Evolutionary conservation across 2,329 filamentous ascomycete species (phyloP).

Genomic region (Exophiala sideris): DNA sequence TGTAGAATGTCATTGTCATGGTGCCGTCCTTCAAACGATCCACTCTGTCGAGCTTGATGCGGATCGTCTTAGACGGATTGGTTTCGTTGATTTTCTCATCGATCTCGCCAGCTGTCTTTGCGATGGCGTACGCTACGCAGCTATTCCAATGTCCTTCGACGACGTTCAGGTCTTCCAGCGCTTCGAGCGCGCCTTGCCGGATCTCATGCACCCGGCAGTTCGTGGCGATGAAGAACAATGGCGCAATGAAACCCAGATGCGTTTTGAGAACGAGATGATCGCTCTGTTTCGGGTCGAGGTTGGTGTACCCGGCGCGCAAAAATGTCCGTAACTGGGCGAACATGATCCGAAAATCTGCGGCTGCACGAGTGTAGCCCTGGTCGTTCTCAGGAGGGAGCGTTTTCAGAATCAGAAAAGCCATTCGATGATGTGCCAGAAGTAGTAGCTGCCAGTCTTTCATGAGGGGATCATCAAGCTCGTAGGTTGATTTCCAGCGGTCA

Average conservation of each 20-base stretch:
- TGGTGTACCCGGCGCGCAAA: constrained; percentile 12
- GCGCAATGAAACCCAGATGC: constrained; percentile 19
- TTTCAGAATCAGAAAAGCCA: constrained; percentile 17
- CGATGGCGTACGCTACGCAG: constrained; percentile 20
- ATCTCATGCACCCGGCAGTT: constrained; percentile 17
- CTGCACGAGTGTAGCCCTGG: constrained; percentile 10
- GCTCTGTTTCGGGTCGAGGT: constrained; percentile 6
- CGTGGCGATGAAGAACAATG: constrained; percentile 21
- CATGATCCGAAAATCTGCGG: constrained; percentile 22
- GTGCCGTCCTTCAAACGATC: constrained; percentile 13
- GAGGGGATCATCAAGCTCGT: constrained; percentile 11
- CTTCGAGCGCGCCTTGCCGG: constrained; percentile 15
- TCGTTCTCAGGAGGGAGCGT: constrained; percentile 19
- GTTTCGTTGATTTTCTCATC: constrained; percentile 4
- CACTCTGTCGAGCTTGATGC: constrained; percentile 18
- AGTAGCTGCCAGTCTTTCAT: constrained; percentile 21
- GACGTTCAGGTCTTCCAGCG: constrained; percentile 13
- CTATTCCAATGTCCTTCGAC: constrained; percentile 22
- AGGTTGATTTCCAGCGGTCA: constrained; percentile 14
- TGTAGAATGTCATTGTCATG: constrained; percentile 13
- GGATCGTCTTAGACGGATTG: constrained; percentile 3
- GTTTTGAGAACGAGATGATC: constrained; percentile 9
- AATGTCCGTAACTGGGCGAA: constrained; percentile 20
- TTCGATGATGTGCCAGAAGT: constrained; percentile 18
- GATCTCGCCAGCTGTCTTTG: constrained; percentile 11